Conservation (phyloP, 2,329 filamentous ascomycete genomes). For the Xylaria multiplex region DNA sequence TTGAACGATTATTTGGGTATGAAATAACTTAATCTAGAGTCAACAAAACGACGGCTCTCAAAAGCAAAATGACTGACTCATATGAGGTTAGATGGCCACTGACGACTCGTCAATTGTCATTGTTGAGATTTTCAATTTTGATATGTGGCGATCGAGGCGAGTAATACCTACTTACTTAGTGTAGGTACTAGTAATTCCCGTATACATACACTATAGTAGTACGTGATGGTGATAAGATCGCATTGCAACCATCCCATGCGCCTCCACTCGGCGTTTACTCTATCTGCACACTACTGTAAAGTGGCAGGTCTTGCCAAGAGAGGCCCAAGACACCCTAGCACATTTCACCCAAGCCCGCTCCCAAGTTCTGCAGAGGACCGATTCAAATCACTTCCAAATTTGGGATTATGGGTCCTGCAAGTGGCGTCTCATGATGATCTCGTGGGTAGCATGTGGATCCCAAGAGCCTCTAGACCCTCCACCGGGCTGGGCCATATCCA, state of each 20-base stretch:
- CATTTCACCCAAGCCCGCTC: constrained; percentile 8
- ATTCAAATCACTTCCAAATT: constrained; percentile 33
- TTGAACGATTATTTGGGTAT: constrained; percentile 3
- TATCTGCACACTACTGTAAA: constrained; percentile 9
- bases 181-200: no score
- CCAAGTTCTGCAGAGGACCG: constrained; percentile 13
- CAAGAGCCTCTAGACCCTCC: constrained; percentile 35
- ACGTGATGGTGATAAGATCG: constrained; percentile 9
- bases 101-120: not conserved
- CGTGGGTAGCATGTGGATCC: constrained; percentile 29
- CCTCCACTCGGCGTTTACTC: not conserved
- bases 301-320: constrained; percentile 32
- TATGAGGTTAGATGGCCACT: not conserved
- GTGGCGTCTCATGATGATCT: constrained; percentile 34
- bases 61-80: not conserved
- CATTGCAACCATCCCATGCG: constrained; percentile 17
- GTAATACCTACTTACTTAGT: no score
- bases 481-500: constrained; percentile 18
- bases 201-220: no score
- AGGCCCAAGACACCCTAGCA: constrained; percentile 17
- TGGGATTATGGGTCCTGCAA: constrained; percentile 22
- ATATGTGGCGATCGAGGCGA: not conserved
- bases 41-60: constrained; percentile 9
- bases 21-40: constrained; percentile 33
- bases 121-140: not conserved